Base-by-base conservation (phyloP, 768 basidiomycete species). In the Mrakia frigida region DNA sequence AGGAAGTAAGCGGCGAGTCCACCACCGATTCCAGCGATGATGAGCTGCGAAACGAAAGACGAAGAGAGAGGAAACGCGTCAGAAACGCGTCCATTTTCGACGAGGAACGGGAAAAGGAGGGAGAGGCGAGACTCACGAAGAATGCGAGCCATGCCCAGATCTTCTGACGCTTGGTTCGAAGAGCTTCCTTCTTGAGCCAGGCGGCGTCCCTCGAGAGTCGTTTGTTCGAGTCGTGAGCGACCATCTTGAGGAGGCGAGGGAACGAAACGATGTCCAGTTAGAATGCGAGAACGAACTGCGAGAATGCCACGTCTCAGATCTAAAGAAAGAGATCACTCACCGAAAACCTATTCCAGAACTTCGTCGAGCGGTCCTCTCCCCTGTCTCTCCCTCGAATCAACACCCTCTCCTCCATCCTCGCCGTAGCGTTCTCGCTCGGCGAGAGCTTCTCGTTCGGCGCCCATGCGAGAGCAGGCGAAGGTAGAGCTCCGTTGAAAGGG, bases 381-480 rank as follows among this genome's bases (percentile, higher is more conserved):
- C 41, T 28, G 39, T 74, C 73, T 33, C 73, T 43, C 6, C 73
- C 73, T 74, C 73, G 60, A 39, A 74, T 74, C 37, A 74, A 53
- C 31, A 72, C 70, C 6, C 70, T 10, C 50, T 53, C 70, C 70
- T 72, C 70, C 53, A 72, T 56, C 33, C 35, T 25, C 5, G 50
- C 25, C 70, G 59, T 72, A 4, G 52, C 70, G 14, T 31, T 13
- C n/a, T 74, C 73, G 18, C 41, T 28, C 25, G 37, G 43, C 35
- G 59, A n/a, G 1, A 37, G 61, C 41, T 63, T 56, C 59, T 43
- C 50, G 59, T 18, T 39, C 5, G 73, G 73, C 1, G n/a, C 73
- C 73, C 73, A 74, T 10, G 73, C 73, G 7, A 74, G 33, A 6
- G 60, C 60, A 11, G 73, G 73, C 25, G 56, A 61, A 4, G 73